Percentiles rank a stretch among this genome's conserved stretches.
Conservation (phyloP, 140 eudicot species). For the Oenanthe javanica region DNA sequence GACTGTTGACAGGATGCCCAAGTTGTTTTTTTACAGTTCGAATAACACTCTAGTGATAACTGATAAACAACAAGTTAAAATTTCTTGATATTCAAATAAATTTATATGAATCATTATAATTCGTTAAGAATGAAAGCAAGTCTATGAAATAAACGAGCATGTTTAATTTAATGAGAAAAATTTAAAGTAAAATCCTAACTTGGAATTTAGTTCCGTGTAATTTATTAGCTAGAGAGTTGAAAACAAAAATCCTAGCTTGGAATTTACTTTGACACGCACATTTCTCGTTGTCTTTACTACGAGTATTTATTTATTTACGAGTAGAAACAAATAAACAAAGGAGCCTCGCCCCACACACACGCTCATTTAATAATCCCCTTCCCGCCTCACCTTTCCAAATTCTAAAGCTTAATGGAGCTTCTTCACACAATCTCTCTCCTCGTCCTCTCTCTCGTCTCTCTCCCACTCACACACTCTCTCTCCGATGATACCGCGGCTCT, state of each 20-base stretch:
- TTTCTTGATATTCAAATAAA: no score
- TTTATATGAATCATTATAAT: no score
- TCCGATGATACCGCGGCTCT: slow-evolving; percentile 74
- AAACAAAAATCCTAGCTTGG: not conserved
- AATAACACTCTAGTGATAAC: no score
- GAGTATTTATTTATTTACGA: no score
- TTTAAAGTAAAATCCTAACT: no score
- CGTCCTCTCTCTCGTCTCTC: slow-evolving; percentile 23
- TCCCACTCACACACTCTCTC: slow-evolving; percentile 13
- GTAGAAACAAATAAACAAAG: not conserved
- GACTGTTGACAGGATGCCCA: not conserved
- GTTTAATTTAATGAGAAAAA: no score
- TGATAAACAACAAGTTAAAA: no score
- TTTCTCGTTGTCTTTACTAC: not conserved
- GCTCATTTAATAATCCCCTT: not conserved
- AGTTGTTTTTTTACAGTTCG: not conserved
- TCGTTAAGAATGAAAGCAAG: no score
- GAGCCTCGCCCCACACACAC: not conserved
- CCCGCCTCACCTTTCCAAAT: slow-evolving; percentile 2
- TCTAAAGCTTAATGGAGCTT: slow-evolving; percentile 18
- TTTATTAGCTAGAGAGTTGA: no score
- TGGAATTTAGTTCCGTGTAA: no score
- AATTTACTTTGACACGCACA: not conserved
- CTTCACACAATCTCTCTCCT: slow-evolving; percentile 19
- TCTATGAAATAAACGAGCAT: no score